phyloP scores from a whole-genome alignment of 306 rosid species.

The Oemleria cerasiformis region DNA sequence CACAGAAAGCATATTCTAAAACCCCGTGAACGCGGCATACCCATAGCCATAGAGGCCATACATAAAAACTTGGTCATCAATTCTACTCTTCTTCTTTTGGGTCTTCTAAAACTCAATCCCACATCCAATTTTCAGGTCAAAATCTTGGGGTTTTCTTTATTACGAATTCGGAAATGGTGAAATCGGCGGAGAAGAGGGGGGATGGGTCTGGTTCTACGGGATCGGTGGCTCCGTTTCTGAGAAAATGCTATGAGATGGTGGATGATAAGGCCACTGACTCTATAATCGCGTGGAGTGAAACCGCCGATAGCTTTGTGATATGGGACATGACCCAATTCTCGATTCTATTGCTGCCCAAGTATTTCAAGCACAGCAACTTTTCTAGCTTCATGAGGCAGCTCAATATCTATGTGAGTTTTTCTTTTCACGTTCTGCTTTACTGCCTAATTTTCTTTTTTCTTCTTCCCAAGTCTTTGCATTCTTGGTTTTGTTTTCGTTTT shows the following conservation, averaged over 20 bases:
- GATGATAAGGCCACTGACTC: slow-evolving; percentile 52
- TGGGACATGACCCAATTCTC: slow-evolving; percentile 61
- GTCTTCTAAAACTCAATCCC: neutral
- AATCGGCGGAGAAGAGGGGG: slow-evolving; percentile 38
- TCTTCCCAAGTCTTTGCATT: neutral
- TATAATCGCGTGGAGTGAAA: slow-evolving; percentile 54
- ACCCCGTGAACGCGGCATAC: neutral
- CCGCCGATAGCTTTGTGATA: slow-evolving; percentile 46
- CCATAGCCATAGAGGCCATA: neutral
- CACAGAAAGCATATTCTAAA: neutral
- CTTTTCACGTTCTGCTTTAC: neutral
- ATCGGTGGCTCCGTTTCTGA: slow-evolving; percentile 66
- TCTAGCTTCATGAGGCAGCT: slow-evolving; percentile 92
- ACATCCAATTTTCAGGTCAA: neutral
- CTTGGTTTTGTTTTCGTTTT: neutral
- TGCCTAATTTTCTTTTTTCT: neutral
- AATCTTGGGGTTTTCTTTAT: neutral
- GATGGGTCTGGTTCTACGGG: slow-evolving; percentile 25
- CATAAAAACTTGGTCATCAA: neutral
- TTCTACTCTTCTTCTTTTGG: neutral
- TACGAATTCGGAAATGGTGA: slow-evolving; percentile 41
- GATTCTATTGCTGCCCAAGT: slow-evolving; percentile 53
- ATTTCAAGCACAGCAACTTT: slow-evolving; percentile 82
- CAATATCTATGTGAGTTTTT: slow-evolving; percentile 62
- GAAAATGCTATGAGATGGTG: slow-evolving; percentile 75